phyloP scores from a whole-genome alignment of 441 rosid species.

The Theobroma grandiflorum region DNA sequence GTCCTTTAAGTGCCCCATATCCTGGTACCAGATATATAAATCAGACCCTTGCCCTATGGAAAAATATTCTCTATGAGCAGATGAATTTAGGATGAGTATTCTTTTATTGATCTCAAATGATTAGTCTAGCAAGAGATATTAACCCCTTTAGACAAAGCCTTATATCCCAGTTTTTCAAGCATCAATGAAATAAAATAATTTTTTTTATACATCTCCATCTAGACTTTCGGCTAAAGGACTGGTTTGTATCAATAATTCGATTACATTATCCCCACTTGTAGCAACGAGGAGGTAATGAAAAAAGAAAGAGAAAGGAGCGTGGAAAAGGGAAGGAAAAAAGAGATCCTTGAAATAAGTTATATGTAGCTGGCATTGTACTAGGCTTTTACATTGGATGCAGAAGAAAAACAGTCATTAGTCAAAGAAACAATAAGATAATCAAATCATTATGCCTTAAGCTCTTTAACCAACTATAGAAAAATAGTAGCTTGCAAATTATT shows the following conservation, averaged over 20 bases:
- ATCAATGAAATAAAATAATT: neutral
- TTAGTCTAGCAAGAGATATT: neutral
- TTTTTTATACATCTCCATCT: constrained; percentile 16
- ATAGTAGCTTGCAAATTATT: neutral
- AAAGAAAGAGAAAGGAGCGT: constrained; percentile 23
- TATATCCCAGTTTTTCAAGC: constrained; percentile 7
- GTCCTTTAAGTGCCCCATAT: constrained; percentile 53
- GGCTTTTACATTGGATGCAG: constrained; percentile 27
- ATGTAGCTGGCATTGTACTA: constrained; percentile 24
- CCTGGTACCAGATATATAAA: constrained; percentile 49
- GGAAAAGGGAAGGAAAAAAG: constrained; percentile 36
- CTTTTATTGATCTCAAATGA: neutral
- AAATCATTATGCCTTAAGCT: constrained; percentile 38
- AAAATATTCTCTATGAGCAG: neutral
- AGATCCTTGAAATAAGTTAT: constrained; percentile 21
- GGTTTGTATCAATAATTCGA: constrained; percentile 29
- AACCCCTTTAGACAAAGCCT: constrained; percentile 17
- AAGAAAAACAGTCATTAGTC: constrained; percentile 42
- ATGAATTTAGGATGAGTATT: constrained; percentile 2
- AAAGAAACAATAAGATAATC: constrained; percentile 45
- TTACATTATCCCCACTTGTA: constrained; percentile 12
- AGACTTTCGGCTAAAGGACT: constrained; percentile 13
- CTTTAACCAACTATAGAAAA: constrained; percentile 30
- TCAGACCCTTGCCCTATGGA: constrained; percentile 8
- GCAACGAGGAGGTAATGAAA: neutral